Percentiles rank a stretch among this genome's conserved stretches.
Conservation (phyloP, 2,329 filamentous ascomycete species). For the Fusarium sp. region DNA sequence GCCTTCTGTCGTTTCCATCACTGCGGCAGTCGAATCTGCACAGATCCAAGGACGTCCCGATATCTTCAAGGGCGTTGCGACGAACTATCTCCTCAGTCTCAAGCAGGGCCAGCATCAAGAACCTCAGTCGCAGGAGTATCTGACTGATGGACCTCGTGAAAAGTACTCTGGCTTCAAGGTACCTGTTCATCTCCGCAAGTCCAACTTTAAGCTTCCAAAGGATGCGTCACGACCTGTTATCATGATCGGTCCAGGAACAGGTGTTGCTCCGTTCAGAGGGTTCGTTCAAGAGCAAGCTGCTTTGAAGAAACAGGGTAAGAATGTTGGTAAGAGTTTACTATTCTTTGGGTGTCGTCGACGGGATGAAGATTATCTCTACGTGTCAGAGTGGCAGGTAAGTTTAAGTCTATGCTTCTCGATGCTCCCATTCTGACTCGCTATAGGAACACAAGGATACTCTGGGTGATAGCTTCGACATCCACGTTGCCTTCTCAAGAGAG, state of each 20-base stretch:
- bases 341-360: conserved; percentile 11
- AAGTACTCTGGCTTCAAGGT: neutral
- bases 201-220: conserved; percentile 7
- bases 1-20: conserved; percentile 17
- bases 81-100: too few relatives aligned
- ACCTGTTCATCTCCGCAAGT: conserved; percentile 4
- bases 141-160: too few relatives aligned
- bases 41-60: neutral
- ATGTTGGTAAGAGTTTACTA: neutral
- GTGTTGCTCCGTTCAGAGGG: conserved; percentile 17
- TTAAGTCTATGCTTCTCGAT: accelerated
- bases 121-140: too few relatives aligned
- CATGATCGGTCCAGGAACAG: conserved; percentile 21
- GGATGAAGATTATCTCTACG: neutral
- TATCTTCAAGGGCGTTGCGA: conserved; percentile 6
- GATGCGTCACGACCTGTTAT: neutral
- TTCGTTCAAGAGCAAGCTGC: conserved; percentile 5
- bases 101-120: too few relatives aligned
- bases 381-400: conserved; percentile 3
- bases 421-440: neutral
- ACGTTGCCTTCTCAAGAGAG: neutral
- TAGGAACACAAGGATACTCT: neutral
- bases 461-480: neutral
- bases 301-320: neutral
- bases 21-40: conserved; percentile 1